These are phyloP conservation scores for Fusarium sp. DNA, from an alignment of 2,329 filamentous ascomycete genomes.

Conservation along the genomic window DNA sequence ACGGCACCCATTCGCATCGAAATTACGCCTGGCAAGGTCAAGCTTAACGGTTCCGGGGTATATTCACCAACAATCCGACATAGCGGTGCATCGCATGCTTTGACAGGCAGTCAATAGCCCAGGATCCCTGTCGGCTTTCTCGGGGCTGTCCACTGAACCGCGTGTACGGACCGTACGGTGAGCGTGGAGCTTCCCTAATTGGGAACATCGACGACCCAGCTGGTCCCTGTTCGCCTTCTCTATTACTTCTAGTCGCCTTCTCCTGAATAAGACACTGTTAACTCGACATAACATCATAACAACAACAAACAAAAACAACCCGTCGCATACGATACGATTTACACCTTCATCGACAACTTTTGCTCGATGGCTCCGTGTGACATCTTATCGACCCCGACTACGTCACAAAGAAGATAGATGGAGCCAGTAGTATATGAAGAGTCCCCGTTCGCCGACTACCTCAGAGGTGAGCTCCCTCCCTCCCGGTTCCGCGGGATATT, in stretches of 20 bases:
- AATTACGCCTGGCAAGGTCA: conserved; percentile 30
- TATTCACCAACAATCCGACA: conserved; percentile 4
- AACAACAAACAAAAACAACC: conserved; percentile 10
- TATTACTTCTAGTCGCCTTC: conserved; percentile 36
- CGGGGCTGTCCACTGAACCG: conserved; percentile 35
- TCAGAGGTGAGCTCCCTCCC: conserved; percentile 74
- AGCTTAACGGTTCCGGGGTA: conserved; percentile 19
- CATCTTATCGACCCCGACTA: conserved; percentile 44
- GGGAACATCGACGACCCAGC: conserved; percentile 42
- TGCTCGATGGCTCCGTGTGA: conserved; percentile 50
- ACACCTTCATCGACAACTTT: conserved; percentile 23
- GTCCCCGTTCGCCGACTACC: conserved; percentile 88
- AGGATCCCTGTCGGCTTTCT: conserved; percentile 25
- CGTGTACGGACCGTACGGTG: conserved; percentile 35
- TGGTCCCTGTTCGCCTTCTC: conserved; percentile 39
- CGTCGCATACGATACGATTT: conserved; percentile 16
- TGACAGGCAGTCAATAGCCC: conserved; percentile 20
- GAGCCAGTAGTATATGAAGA: conserved; percentile 89
- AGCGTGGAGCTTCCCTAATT: conserved; percentile 47
- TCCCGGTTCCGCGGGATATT: conserved; percentile 1
- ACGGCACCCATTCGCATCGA: conserved; percentile 26
- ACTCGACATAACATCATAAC: conserved; percentile 23
- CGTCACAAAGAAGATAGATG: conserved; percentile 62
- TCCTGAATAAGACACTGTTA: conserved; percentile 37
- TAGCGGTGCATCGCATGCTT: conserved; percentile 27